Conservation (phyloP, 768 basidiomycete genomes). For the Suillus discolor region DNA sequence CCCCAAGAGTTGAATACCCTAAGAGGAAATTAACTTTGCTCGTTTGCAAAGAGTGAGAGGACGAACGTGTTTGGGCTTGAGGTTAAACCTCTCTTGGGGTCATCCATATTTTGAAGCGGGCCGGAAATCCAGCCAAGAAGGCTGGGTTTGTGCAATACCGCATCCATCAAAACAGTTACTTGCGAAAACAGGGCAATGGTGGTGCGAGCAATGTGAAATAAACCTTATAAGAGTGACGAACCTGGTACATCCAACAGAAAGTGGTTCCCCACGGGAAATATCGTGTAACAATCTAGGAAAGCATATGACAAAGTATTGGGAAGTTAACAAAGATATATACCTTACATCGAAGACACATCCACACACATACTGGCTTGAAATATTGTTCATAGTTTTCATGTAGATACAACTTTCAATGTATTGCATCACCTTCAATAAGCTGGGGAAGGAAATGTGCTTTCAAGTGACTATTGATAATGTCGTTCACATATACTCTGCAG, state of each 20-base stretch:
- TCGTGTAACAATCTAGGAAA: conserved; percentile 19
- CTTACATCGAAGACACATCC: conserved; percentile 24
- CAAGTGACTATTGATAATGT: conserved; percentile 31
- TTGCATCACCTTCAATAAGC: conserved; percentile 36
- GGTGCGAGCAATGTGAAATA: conserved; percentile 23
- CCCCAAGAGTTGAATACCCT: conserved; percentile 90
- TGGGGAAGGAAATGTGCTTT: conserved; percentile 42
- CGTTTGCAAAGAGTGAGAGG: conserved; percentile 1
- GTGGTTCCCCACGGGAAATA: conserved; percentile 21
- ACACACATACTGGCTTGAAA: conserved; percentile 27
- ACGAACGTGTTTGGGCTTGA: conserved; percentile 93
- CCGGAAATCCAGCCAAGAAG: conserved; percentile 1
- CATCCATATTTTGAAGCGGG: too few species aligned
- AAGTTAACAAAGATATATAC: conserved; percentile 9
- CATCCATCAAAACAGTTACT: conserved; percentile 19
- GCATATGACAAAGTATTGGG: background rate
- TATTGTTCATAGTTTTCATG: conserved; percentile 15
- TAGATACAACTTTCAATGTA: background rate
- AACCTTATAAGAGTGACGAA: conserved; percentile 31
- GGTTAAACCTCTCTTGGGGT: conserved; percentile 83
- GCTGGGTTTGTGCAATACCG: conserved; percentile 18
- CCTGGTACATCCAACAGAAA: conserved; percentile 40
- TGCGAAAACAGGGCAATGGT: conserved; percentile 32
- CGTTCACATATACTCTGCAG: conserved; percentile 21
- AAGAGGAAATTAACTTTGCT: conserved; percentile 6